A percentile compares a stretch with the other conserved stretches of the same genome.
Evolutionary conservation across 2,329 filamentous ascomycete species (phyloP).

Genomic region (Pseudogymnoascus sp.): DNA sequence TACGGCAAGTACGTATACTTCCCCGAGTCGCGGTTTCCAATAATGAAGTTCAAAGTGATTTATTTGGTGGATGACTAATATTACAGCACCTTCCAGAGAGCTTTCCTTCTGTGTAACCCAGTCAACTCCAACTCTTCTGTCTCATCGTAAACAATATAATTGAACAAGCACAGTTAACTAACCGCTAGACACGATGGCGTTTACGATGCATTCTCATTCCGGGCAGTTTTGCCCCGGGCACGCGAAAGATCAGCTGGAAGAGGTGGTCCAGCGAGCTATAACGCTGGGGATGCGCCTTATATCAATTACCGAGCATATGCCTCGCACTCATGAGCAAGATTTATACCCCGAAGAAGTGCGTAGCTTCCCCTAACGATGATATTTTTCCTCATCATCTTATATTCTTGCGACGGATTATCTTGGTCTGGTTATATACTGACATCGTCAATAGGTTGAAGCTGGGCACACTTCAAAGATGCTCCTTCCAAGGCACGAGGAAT

Average conservation of each 20-base stretch:
- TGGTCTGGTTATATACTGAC: slow-evolving; percentile 3
- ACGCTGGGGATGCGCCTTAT: slow-evolving; percentile 72
- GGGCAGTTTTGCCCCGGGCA: slow-evolving; percentile 94
- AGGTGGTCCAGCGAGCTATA: slow-evolving; percentile 75
- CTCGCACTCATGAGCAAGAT: slow-evolving; percentile 64
- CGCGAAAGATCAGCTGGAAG: slow-evolving; percentile 77
- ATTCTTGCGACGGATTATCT: background rate
- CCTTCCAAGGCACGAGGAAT: slow-evolving; percentile 57
- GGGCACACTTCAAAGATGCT: slow-evolving; percentile 40
- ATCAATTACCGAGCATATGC: slow-evolving; percentile 92
- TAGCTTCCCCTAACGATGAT: slow-evolving; percentile 7
- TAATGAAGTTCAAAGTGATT: background rate
- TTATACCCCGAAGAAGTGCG: slow-evolving; percentile 85
- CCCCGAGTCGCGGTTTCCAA: background rate
- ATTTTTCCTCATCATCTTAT: slow-evolving; percentile 7
- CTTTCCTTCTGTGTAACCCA: background rate
- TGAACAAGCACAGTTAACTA: background rate
- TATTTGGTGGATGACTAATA: background rate
- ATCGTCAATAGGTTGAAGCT: slow-evolving; percentile 40
- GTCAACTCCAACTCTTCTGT: background rate
- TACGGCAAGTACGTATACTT: background rate
- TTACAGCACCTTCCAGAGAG: background rate
- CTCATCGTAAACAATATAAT: background rate
- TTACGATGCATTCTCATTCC: slow-evolving; percentile 96
- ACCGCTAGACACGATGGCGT: slow-evolving; percentile 59